These are phyloP conservation scores for Alternaria sp. DNA, from an alignment of 2,329 filamentous ascomycete genomes.

Conservation along the genomic window DNA sequence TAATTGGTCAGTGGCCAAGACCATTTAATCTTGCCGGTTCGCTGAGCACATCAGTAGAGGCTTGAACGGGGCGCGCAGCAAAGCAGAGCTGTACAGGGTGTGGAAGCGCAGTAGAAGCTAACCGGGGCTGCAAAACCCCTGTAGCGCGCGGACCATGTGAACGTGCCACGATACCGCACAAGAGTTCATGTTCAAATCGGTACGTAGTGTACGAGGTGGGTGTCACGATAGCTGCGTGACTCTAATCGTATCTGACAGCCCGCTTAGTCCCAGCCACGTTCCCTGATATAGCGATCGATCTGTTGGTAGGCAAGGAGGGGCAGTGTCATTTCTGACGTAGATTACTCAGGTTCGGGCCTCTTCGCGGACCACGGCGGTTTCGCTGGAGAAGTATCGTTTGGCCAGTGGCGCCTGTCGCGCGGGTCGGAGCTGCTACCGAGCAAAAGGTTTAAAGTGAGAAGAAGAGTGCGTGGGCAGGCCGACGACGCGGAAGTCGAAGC, in stretches of 20 bases:
- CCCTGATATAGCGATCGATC: conserved; percentile 30
- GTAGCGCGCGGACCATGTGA: conserved; percentile 19
- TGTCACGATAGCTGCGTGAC: conserved; percentile 25
- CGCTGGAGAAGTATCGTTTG: neutral
- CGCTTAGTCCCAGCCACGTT: conserved; percentile 33
- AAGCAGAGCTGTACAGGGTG: conserved; percentile 12
- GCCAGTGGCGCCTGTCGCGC: conserved; percentile 19
- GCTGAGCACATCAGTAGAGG: conserved; percentile 18
- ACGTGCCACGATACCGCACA: conserved; percentile 18
- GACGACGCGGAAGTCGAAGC: neutral
- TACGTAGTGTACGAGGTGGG: conserved; percentile 23
- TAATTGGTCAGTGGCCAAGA: conserved; percentile 31
- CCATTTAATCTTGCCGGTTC: conserved; percentile 27
- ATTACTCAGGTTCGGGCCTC: conserved; percentile 27
- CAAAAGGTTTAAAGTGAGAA: conserved; percentile 1
- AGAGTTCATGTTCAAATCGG: conserved; percentile 18
- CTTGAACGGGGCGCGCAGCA: conserved; percentile 10
- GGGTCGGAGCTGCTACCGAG: conserved; percentile 3
- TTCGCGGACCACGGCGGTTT: conserved; percentile 7
- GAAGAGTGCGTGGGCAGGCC: neutral
- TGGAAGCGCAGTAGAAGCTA: conserved; percentile 7
- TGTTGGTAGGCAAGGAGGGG: conserved; percentile 16
- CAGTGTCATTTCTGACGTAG: conserved; percentile 33
- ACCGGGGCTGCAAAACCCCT: conserved; percentile 12
- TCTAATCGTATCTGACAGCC: conserved; percentile 37